Base-by-base conservation (phyloP, 805 yeast species). In the Barnettozyma salicaria region DNA sequence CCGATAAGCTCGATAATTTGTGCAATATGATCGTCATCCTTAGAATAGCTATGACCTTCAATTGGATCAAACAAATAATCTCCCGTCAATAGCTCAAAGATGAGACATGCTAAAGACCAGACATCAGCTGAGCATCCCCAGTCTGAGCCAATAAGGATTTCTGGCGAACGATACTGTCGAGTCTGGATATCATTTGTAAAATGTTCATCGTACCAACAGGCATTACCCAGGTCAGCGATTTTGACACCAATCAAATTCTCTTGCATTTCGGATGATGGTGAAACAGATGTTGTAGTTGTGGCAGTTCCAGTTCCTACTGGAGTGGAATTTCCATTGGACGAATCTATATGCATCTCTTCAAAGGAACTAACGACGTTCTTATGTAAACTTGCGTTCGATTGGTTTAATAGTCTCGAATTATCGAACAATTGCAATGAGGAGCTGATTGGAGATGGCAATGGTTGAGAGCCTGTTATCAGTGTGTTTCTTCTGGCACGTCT, bases 101-200 rank as follows among this genome's bases (percentile, higher is more conserved):
- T 68, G 52, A 92, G 63, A 62, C 97, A 89, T 0, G 95, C 97
- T 51, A 84, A 68, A n/a, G 96, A 84, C 98, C 98, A 92, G 32
- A 90, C 72, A 61, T 92, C 98, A 1, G 94, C 80, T 37, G 90
- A 78, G 36, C 95, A 88, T 1, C 98, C 98, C 98, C 98, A 92
- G 22, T 74, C 68, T 8, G 83, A 74, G 1, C 95, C 92, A 14
- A 83, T 51, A 12, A 84, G 60, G 5, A 82, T 84, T 53, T 90
- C 98, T 1, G 97, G 97, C 0, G 96, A 76, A 30, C 98, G 69
- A 52, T 79, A 79, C 49, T 78, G 84, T 41, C 87, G 56, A 3
- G 87, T 79, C 55, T 79, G 83, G 42, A 79, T 78, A 53, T 79
- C 85, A 49, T 77, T 76, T 4, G 85, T 78, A 55, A 73, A 79